Percentiles rank a stretch among this genome's conserved stretches.
Evolutionary conservation across 1,284 basidiomycete species (phyloP).

Genomic region (Papiliotrema laurentii): DNA sequence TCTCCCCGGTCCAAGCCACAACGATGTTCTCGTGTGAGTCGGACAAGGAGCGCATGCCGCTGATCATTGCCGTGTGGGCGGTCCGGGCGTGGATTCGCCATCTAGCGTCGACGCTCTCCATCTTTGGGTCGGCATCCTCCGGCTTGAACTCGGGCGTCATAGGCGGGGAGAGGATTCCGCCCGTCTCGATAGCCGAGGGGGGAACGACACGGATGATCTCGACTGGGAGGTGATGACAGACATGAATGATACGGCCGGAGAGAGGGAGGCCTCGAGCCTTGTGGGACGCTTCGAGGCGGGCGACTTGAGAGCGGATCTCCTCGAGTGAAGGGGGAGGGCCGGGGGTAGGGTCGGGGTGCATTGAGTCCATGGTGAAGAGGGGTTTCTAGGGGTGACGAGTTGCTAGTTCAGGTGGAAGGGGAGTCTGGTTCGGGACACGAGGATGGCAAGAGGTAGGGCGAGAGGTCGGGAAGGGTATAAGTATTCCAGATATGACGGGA

Average conservation of each 20-base stretch:
- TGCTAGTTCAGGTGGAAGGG: no score
- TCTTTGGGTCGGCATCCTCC: conserved; percentile 30
- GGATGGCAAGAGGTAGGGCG: no score
- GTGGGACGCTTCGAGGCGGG: conserved; percentile 64
- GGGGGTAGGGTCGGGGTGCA: conserved; percentile 46
- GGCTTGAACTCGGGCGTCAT: conserved; percentile 48
- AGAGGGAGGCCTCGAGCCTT: conserved; percentile 63
- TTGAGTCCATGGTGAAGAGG: conserved; percentile 44
- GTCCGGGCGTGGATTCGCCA: conserved; percentile 81
- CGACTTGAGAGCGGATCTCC: conserved; percentile 49
- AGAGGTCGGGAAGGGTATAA: no score
- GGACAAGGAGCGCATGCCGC: conserved; percentile 80
- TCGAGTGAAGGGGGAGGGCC: conserved; percentile 36
- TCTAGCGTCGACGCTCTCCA: conserved; percentile 36
- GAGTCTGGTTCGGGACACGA: no score
- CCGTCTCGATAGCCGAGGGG: conserved; percentile 18
- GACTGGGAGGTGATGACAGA: conserved; percentile 55
- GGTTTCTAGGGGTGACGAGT: no score
- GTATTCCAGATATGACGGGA: no score
- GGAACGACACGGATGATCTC: conserved; percentile 42
- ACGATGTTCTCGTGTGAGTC: conserved; percentile 83
- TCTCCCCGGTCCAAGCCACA: conserved; percentile 90
- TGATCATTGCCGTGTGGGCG: conserved; percentile 93
- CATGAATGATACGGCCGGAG: conserved; percentile 79
- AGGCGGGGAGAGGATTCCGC: conserved; percentile 33